Evolutionary conservation across 352 stramenopile species (phyloP).

Genomic region (Plasmopara muralis): DNA sequence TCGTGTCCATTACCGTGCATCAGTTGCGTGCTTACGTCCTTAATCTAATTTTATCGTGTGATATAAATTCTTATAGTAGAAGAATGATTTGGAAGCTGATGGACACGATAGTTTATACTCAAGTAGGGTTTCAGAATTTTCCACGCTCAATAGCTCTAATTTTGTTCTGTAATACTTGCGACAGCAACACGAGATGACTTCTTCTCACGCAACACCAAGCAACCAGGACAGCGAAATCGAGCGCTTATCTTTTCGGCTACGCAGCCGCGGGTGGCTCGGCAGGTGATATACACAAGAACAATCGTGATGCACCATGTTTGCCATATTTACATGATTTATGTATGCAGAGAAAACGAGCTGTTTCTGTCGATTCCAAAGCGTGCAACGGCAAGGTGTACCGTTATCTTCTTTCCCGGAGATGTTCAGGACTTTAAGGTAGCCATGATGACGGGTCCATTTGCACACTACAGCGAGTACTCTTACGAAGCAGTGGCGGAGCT

Average conservation of each 20-base stretch:
- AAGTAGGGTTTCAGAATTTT: no score
- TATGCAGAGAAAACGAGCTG: slow-evolving; percentile 42
- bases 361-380: slow-evolving; percentile 29
- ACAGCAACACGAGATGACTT: slow-evolving; percentile 6
- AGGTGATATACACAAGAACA: slow-evolving; percentile 12
- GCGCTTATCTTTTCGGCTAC: slow-evolving; percentile 19
- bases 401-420: slow-evolving; percentile 69
- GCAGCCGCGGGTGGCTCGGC: slow-evolving; percentile 26
- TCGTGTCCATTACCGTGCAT: no score
- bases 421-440: slow-evolving; percentile 44
- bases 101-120: no score
- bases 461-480: slow-evolving; percentile 44
- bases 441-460: slow-evolving; percentile 36
- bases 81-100: no score
- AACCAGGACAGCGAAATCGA: slow-evolving; percentile 19
- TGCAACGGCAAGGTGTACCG: slow-evolving; percentile 25
- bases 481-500: slow-evolving; percentile 43
- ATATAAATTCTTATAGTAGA: no score
- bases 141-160: no score
- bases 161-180: background rate
- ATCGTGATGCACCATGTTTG: slow-evolving; percentile 4
- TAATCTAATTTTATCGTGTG: no score
- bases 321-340: background rate
- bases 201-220: slow-evolving; percentile 3
- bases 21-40: no score